A percentile compares a stretch with the other conserved stretches of the same genome.
Evolutionary conservation across 805 yeast species (phyloP).

Genomic region (Kazachstania africana): DNA sequence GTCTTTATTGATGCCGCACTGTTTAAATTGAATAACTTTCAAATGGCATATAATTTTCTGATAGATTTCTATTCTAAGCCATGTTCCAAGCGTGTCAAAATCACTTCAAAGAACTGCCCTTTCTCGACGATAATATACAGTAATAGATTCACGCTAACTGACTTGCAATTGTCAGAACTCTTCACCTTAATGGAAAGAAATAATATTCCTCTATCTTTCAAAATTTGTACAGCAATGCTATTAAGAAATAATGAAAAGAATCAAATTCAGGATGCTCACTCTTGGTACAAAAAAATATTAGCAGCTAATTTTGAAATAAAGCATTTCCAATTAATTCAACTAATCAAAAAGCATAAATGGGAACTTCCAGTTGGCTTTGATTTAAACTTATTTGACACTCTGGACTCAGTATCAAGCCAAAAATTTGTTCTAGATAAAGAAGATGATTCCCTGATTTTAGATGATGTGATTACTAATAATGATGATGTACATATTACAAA

Average conservation of each 20-base stretch:
- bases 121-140: slow-evolving; percentile 20
- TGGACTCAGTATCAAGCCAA: background rate
- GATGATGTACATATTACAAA: background rate
- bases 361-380: slow-evolving; percentile 14
- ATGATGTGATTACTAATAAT: too few species aligned
- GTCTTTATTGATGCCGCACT: slow-evolving; percentile 12
- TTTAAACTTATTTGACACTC: slow-evolving; percentile 3
- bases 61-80: slow-evolving; percentile 12
- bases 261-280: slow-evolving; percentile 13
- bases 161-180: slow-evolving; percentile 9
- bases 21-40: slow-evolving; percentile 10
- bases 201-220: slow-evolving; percentile 15
- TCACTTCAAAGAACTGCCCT: slow-evolving; percentile 10
- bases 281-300: slow-evolving; percentile 20
- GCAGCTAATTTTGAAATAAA: slow-evolving; percentile 14
- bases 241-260: slow-evolving; percentile 9
- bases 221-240: slow-evolving; percentile 18
- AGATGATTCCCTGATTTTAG: too few species aligned
- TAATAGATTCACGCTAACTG: slow-evolving; percentile 9
- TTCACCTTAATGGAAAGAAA: slow-evolving; percentile 15
- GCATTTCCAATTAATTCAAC: slow-evolving; percentile 12
- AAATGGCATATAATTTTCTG: slow-evolving; percentile 16
- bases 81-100: slow-evolving; percentile 5
- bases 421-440: background rate
- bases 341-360: slow-evolving; percentile 14